phyloP scores from a whole-genome alignment of 2,329 filamentous ascomycete genomes.

The Ophiostoma quercus region DNA sequence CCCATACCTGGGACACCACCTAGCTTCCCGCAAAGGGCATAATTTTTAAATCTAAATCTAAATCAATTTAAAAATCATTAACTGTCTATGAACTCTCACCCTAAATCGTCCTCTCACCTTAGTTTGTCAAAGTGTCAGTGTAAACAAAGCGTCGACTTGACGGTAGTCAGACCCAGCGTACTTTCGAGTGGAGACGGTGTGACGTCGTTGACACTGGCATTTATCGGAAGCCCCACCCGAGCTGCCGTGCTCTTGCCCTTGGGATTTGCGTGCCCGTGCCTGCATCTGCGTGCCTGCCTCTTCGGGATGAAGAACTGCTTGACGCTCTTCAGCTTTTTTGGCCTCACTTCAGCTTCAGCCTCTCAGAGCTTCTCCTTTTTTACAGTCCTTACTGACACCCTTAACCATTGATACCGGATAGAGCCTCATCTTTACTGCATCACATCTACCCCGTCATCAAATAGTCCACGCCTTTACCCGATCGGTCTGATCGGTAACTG shows the following conservation, averaged over 20 bases:
- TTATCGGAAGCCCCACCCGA: constrained; percentile 9
- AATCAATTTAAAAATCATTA: not conserved
- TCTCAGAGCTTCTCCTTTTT: not conserved
- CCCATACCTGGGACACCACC: not conserved
- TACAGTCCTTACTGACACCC: not conserved
- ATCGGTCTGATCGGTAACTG: not conserved
- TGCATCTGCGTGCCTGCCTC: constrained; percentile 8
- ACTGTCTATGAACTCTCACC: too few species aligned
- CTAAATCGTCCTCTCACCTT: too few species aligned
- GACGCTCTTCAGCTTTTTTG: not conserved
- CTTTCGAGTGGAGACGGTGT: constrained; percentile 9
- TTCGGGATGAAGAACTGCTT: not conserved
- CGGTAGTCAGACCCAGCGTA: not conserved
- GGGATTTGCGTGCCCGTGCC: not conserved
- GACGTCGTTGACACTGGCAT: not conserved
- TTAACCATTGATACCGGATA: not conserved
- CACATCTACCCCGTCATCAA: not conserved
- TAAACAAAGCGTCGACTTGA: too few species aligned
- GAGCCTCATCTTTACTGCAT: not conserved
- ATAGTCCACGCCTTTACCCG: not conserved
- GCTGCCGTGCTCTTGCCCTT: not conserved
- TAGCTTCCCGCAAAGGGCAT: not conserved
- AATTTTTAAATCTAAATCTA: not conserved
- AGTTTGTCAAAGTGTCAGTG: too few species aligned
- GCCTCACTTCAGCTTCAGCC: not conserved